A percentile compares a stretch with the other conserved stretches of the same genome.
Conservation (phyloP, 2,329 filamentous ascomycete species). For the Colletotrichum musae region DNA sequence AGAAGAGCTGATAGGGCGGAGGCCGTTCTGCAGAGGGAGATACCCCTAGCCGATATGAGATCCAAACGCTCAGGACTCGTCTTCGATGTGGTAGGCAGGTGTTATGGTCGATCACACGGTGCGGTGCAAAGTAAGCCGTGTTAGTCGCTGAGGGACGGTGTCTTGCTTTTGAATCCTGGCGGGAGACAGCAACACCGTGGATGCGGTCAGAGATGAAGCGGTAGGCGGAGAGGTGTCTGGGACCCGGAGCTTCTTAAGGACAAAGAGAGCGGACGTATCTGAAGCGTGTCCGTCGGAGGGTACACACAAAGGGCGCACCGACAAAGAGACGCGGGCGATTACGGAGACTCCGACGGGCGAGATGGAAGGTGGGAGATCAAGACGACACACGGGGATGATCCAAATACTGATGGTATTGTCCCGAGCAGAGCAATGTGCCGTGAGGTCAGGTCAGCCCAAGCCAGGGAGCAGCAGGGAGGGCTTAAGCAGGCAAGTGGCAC, state of each 20-base stretch:
- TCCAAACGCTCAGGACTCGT: background rate
- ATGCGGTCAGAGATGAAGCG: background rate
- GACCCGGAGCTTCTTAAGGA: background rate
- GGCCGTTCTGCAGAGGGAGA: background rate
- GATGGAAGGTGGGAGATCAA: background rate
- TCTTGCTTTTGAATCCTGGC: conserved; percentile 8
- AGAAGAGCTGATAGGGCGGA: background rate
- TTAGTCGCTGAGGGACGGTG: background rate
- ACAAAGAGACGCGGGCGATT: conserved; percentile 16
- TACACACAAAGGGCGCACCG: conserved; percentile 10
- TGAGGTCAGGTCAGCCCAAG: conserved; percentile 3
- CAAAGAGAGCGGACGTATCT: background rate
- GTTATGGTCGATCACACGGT: background rate
- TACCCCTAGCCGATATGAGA: background rate
- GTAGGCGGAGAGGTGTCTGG: background rate
- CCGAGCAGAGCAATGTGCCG: background rate
- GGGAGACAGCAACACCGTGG: background rate
- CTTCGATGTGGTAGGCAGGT: background rate
- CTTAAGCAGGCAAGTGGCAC: background rate
- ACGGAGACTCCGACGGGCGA: conserved; percentile 8
- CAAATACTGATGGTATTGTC: conserved; percentile 16
- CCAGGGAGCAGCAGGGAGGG: background rate
- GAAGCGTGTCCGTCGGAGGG: background rate
- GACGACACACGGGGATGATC: background rate
- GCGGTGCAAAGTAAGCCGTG: conserved; percentile 15